phyloP scores from a whole-genome alignment of 2,329 filamentous ascomycete species.

The Lasiodiplodia sp. region DNA sequence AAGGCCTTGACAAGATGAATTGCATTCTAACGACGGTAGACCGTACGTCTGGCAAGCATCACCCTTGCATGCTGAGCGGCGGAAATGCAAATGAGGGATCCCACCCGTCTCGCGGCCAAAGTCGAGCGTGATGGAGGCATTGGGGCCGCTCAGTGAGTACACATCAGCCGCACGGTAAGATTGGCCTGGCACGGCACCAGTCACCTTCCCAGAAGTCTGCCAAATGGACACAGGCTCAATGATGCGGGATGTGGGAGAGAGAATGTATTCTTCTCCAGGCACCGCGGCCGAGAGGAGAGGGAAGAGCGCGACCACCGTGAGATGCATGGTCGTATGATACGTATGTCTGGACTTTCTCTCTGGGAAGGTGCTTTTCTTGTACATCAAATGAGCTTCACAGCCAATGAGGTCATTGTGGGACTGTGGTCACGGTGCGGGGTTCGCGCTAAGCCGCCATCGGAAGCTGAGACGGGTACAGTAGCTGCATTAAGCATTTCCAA shows the following conservation, averaged over 20 bases:
- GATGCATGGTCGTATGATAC: background rate
- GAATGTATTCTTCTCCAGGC: constrained; percentile 5
- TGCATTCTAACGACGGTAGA: background rate
- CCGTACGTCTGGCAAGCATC: background rate
- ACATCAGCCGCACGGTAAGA: background rate
- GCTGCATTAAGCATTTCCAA: no score
- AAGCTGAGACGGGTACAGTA: background rate
- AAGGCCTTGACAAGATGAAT: constrained; percentile 12
- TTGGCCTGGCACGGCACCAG: background rate
- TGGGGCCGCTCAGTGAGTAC: constrained; percentile 4
- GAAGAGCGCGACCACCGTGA: background rate
- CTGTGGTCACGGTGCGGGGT: constrained; percentile 1
- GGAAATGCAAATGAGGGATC: background rate
- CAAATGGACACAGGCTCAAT: background rate
- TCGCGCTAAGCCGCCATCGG: background rate
- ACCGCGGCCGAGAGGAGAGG: background rate
- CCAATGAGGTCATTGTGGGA: constrained; percentile 2
- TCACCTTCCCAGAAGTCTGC: background rate
- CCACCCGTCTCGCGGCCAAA: constrained; percentile 1
- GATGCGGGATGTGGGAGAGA: background rate
- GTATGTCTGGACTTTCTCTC: background rate
- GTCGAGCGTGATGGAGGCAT: constrained; percentile 6
- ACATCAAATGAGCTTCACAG: background rate
- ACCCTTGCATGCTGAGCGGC: background rate
- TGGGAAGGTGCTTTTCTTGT: background rate